Evolutionary conservation across 2,329 filamentous ascomycete genomes (phyloP).

Genomic region (Rhytidhysteron rufulum): DNA sequence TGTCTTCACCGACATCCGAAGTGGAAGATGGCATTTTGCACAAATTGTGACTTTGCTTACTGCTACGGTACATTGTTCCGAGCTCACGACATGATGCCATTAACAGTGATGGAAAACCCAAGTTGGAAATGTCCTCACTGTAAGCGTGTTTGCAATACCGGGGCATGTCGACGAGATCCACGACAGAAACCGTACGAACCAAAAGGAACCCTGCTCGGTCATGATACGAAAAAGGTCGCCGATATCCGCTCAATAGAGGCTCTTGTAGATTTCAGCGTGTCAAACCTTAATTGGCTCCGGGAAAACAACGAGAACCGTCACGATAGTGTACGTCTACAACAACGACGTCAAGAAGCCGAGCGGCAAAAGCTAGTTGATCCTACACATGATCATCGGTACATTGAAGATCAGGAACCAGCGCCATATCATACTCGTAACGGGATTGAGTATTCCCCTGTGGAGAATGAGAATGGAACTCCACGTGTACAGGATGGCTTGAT

Average conservation of each 20-base stretch:
- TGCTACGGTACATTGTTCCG: conserved; percentile 93
- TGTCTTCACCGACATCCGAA: conserved; percentile 75
- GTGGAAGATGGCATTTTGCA: conserved; percentile 83
- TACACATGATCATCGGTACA: conserved; percentile 42
- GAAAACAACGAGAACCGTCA: conserved; percentile 45
- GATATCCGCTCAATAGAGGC: conserved; percentile 88
- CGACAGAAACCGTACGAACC: conserved; percentile 79
- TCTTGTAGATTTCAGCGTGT: conserved; percentile 83
- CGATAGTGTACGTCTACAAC: conserved; percentile 44
- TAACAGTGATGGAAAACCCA: conserved; percentile 73
- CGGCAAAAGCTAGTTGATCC: conserved; percentile 46
- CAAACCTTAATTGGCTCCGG: conserved; percentile 80
- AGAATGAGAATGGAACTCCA: conserved; percentile 13
- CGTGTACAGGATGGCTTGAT: conserved; percentile 21
- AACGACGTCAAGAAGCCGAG: conserved; percentile 53
- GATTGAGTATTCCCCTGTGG: conserved; percentile 40
- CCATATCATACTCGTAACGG: conserved; percentile 26
- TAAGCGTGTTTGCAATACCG: conserved; percentile 80
- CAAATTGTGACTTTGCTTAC: conserved; percentile 70
- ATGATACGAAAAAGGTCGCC: conserved; percentile 85
- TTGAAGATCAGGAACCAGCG: conserved; percentile 39
- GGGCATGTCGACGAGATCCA: conserved; percentile 64
- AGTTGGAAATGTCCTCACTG: conserved; percentile 90
- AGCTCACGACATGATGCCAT: conserved; percentile 85
- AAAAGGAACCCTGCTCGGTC: conserved; percentile 80